Base-by-base conservation (phyloP, 2,329 filamentous ascomycete genomes). In the Aspergillus sergii region DNA sequence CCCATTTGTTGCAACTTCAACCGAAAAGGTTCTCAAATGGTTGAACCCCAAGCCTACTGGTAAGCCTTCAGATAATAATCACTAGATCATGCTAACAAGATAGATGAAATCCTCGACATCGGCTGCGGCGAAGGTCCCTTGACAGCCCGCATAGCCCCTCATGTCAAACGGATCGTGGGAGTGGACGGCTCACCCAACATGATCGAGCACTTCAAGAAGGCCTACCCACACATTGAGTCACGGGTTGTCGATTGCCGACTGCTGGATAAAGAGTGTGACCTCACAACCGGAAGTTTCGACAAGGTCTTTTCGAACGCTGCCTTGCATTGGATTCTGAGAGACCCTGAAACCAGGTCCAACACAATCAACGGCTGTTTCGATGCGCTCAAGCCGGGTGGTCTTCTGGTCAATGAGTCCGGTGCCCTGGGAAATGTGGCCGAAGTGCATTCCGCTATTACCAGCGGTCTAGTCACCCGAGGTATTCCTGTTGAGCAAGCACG, bases 381-480 rank as follows among this genome's bases (percentile, higher is more conserved):
- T 10, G 79, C 84, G 1, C 81, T 92, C 2, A 81, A 79, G 39
- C 83, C 85, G 0, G 83, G 82, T 14, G 89, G 88, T 1, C 71
- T 69, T 0, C 88, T 92, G 63, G 83, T 85, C 11, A 91, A 92
- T 69, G 90, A 92, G 75, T 89, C 89, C 86, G 89, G 90, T 59
- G 89, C 89, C 0, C 83, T 88, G 57, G 90, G 90, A 26, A 91
- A 91, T 74, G 83, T 90, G 0, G 79, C 81, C 1, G 89, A 91
- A 75, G 84, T 90, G 68, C 82, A 86, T 34, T 80, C 85, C 0
- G 86, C 86, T 2, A 77, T 91, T 8, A 76, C 88, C 4, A 79
- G 81, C 19, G 84, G 84, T 1, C 78, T 90, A 1, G 75, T 78
- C 2, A 73, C 81, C 19, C 80, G 83, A 1, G 83, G 86, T 1